Percentiles rank a stretch among this genome's conserved stretches.
Conservation (phyloP, 495 filamentous ascomycete genomes). For the Collariella sp. region DNA sequence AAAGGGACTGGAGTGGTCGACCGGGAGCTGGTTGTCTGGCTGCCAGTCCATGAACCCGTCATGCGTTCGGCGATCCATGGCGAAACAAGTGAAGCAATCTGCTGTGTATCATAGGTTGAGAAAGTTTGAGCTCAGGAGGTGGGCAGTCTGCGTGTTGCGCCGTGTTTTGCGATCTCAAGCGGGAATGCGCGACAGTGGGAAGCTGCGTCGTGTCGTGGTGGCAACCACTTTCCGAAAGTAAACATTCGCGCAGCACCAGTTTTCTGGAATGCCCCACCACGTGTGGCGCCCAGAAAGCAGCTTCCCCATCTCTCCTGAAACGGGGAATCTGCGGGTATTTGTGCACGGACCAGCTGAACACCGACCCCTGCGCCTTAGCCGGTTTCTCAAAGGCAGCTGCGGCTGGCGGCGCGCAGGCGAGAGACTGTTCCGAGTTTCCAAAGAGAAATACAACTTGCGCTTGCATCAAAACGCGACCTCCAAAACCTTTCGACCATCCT, state of each 20-base stretch:
- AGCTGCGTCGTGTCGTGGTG: constrained; percentile 20
- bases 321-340: constrained; percentile 2
- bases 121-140: not conserved
- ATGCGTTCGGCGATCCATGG: constrained; percentile 37
- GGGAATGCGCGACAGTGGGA: not conserved
- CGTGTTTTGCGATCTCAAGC: not conserved
- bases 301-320: not conserved
- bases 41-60: constrained; percentile 47
- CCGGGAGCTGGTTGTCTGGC: constrained; percentile 31
- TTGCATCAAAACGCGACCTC: not conserved
- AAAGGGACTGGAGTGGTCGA: constrained; percentile 42
- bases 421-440: too few species aligned
- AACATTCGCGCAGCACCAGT: constrained; percentile 14
- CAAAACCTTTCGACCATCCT: not conserved
- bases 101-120: not conserved
- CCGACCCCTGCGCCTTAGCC: not conserved
- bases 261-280: constrained; percentile 14
- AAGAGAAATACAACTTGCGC: not conserved
- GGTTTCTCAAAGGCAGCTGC: not conserved
- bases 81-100: not conserved
- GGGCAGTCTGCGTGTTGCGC: not conserved
- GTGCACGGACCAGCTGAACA: not conserved
- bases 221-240: constrained; percentile 24
- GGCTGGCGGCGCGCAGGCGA: not conserved
- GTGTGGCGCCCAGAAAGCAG: not conserved